phyloP scores from a whole-genome alignment of 352 stramenopile species.

The Saprolegnia diclina region DNA sequence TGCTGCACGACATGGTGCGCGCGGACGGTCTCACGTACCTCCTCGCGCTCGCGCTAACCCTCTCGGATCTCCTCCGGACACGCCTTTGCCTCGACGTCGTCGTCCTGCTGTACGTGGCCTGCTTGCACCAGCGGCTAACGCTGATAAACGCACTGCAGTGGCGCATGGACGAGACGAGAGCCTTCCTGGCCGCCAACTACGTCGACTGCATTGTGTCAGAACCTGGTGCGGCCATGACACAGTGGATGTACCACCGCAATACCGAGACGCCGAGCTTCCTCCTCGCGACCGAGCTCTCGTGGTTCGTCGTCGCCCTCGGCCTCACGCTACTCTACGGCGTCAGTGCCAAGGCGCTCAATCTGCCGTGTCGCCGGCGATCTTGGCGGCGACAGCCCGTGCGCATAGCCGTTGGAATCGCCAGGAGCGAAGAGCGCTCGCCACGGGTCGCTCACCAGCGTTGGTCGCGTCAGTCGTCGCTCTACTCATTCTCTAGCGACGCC shows the following conservation, averaged over 20 bases:
- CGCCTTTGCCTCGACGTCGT: constrained; percentile 7
- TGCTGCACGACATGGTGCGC: background rate
- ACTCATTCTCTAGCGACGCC: too few species aligned
- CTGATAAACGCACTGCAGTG: background rate
- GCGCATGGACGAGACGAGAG: background rate
- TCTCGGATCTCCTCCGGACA: background rate
- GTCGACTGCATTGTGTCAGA: background rate
- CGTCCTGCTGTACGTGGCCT: constrained; percentile 2
- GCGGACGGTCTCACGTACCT: background rate
- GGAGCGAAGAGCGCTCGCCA: too few species aligned
- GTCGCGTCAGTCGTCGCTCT: background rate
- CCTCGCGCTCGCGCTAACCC: background rate
- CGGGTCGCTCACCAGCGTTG: background rate
- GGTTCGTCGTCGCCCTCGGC: background rate
- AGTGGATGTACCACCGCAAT: constrained; percentile 3
- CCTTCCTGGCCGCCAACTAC: background rate
- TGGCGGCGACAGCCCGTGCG: too few species aligned
- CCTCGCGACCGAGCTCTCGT: constrained; percentile 2
- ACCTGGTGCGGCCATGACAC: background rate
- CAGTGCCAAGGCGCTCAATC: too few species aligned
- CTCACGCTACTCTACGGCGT: background rate
- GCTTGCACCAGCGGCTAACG: background rate
- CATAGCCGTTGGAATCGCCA: too few species aligned
- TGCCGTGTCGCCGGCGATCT: too few species aligned
- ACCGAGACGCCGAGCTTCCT: background rate